Evolutionary conservation across 768 basidiomycete species (phyloP).

Genomic region (Lepiota brunneoincarnata): DNA sequence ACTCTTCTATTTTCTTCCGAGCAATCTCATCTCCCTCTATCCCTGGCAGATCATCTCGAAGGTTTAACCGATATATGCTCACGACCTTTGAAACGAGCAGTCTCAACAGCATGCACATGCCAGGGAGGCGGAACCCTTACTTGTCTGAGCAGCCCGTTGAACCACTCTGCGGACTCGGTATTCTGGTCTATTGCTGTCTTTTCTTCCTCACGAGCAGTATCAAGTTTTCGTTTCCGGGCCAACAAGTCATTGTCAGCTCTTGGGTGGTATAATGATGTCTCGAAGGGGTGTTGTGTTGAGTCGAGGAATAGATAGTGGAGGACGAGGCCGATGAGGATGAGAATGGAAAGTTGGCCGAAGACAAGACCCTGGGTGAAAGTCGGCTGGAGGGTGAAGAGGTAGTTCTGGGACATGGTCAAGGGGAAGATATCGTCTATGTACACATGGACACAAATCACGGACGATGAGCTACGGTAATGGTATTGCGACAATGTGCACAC

Average conservation of each 20-base stretch:
- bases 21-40: constrained; percentile 82
- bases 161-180: constrained; percentile 85
- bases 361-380: constrained; percentile 96
- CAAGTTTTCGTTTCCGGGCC: constrained; percentile 32
- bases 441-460: too few relatives aligned
- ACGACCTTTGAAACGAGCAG: constrained; percentile 43
- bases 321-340: constrained; percentile 71
- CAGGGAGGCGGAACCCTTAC: constrained; percentile 33
- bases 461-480: not conserved
- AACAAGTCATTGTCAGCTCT: constrained; percentile 47
- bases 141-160: constrained; percentile 83
- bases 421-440: too few relatives aligned
- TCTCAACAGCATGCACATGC: constrained; percentile 9
- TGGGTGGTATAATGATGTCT: constrained; percentile 58
- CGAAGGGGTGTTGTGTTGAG: constrained; percentile 55
- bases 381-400: constrained; percentile 72
- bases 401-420: constrained; percentile 47
- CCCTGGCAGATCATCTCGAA: constrained; percentile 69
- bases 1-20: constrained; percentile 73
- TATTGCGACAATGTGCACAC: not conserved
- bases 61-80: constrained; percentile 72
- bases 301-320: constrained; percentile 97
- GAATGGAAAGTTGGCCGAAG: constrained; percentile 87
- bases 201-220: constrained; percentile 21
- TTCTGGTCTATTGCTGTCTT: constrained; percentile 21